phyloP scores from a whole-genome alignment of 148 eudicot genomes.

The Amaranthus hypochondriacus region DNA sequence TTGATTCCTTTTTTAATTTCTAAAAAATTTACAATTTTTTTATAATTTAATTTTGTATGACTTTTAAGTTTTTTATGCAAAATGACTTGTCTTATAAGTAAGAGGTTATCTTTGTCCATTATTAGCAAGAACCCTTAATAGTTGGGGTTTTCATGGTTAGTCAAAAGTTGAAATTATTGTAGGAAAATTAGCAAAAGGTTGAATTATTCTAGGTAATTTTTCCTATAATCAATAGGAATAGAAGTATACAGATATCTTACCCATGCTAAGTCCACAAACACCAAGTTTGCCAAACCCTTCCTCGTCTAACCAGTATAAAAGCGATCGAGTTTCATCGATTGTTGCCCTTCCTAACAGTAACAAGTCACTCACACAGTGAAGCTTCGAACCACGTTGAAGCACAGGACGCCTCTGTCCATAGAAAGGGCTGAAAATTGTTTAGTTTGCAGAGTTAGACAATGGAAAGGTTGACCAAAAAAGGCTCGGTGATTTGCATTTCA shows the following conservation, averaged over 20 bases:
- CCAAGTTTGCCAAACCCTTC: conserved; percentile 95
- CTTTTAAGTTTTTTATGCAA: too few relatives aligned
- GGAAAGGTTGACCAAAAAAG: background rate
- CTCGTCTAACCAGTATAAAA: conserved; percentile 83
- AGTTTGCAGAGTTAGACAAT: background rate
- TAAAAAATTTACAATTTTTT: background rate
- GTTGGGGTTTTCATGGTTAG: too few relatives aligned
- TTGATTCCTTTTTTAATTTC: background rate
- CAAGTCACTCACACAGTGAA: conserved; percentile 90
- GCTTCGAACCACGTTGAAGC: conserved; percentile 84
- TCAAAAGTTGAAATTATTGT: too few relatives aligned
- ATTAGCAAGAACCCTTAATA: too few relatives aligned
- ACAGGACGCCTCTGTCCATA: conserved; percentile 90
- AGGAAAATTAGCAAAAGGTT: too few relatives aligned
- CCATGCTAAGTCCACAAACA: conserved; percentile 98
- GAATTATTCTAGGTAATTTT: too few relatives aligned
- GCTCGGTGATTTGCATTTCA: background rate
- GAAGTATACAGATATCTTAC: conserved; percentile 37
- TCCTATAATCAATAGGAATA: too few relatives aligned
- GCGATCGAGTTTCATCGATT: conserved; percentile 92
- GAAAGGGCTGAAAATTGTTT: conserved; percentile 60
- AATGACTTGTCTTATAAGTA: too few relatives aligned
- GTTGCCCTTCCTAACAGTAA: conserved; percentile 85
- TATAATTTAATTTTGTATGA: too few relatives aligned
- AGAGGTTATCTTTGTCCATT: too few relatives aligned